Evolutionary conservation across 2,329 filamentous ascomycete genomes (phyloP), one percentile per base, ranked within the genome.

Genomic region (Claviceps cyperi): DNA sequence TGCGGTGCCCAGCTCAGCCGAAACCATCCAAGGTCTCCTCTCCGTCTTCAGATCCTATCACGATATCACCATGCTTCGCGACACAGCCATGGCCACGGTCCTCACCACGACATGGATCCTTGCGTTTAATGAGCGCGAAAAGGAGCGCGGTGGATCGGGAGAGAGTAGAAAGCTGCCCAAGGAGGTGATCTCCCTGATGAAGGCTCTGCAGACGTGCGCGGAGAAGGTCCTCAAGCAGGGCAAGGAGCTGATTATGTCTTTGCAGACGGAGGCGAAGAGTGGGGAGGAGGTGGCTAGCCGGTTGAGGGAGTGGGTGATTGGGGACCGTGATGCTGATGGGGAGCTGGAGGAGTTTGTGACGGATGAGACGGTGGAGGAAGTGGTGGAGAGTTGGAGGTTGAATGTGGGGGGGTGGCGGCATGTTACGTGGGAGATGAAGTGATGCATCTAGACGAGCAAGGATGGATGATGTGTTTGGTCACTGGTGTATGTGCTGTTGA

Each of bases 101-200:
- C 55, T 61, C 5, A 53, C 62, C 0, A 55, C 59, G 2, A 58
- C 62, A 28, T 69, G 69, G 63, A 59, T 70, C 2, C 50, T 65
- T 2, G 45, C 53, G 1, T 64, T 64, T 45, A 65, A 66, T 44
- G 65, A 69, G n/a, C 62, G 61, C 5, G 64, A 68, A 49, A 69
- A 65, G 52, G 66, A 67, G 43, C 60, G 65, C 4, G 67, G 69
- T 45, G 59, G 64, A 5, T 69, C 66, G 0, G 67, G 66, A 1
- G 64, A 32, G 28, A 32, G 63, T 53, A 68, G 61, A 45, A 62
- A 59, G 11, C 55, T 70, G 9, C 62, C 65, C 2, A 69, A 69
- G 41, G 68, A 69, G 1, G 58, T 66, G 1, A 53, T 65, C 11
- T 28, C 60, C 1, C 59, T 63, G 22, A 52, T 66, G 11, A 71